Conservation (phyloP, 139 green algal species). For the Chlamydomonas sp. region DNA sequence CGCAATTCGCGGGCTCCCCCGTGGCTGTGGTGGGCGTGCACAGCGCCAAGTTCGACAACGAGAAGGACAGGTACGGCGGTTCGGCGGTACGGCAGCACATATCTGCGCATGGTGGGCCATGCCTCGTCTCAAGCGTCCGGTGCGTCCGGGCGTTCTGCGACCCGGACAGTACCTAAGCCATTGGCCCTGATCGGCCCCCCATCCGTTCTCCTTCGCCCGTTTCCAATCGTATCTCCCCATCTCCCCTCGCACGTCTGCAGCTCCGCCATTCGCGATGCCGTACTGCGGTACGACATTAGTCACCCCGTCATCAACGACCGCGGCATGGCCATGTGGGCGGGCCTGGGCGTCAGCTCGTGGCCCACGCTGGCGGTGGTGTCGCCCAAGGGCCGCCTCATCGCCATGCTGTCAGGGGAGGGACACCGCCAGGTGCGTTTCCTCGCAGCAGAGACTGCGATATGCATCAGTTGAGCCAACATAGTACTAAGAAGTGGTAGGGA, state of each 20-base stretch:
- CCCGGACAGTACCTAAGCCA: background rate
- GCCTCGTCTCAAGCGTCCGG: too few species aligned
- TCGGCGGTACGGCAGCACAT: background rate
- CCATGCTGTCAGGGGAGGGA: slow-evolving; percentile 71
- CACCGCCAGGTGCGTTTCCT: slow-evolving; percentile 54
- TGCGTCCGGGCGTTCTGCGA: too few species aligned
- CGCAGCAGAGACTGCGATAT: background rate
- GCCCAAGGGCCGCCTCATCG: slow-evolving; percentile 59
- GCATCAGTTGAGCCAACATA: too few species aligned
- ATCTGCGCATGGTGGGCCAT: too few species aligned
- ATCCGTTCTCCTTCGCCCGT: background rate
- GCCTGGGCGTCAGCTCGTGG: slow-evolving; percentile 75
- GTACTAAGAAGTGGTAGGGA: too few species aligned
- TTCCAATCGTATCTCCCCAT: background rate
- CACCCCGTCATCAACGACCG: slow-evolving; percentile 84
- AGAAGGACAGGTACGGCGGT: slow-evolving; percentile 69
- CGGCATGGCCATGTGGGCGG: slow-evolving; percentile 76
- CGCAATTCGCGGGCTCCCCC: slow-evolving; percentile 67
- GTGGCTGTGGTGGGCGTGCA: slow-evolving; percentile 84
- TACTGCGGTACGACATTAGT: slow-evolving; percentile 73
- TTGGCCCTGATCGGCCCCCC: background rate
- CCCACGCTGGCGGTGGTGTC: slow-evolving; percentile 76
- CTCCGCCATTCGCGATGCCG: slow-evolving; percentile 49
- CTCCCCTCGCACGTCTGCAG: background rate
- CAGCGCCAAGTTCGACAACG: slow-evolving; percentile 90